These are phyloP conservation scores for Malbranchea cinnamomea DNA, from an alignment of 2,329 filamentous ascomycete species.

Conservation along the genomic window DNA sequence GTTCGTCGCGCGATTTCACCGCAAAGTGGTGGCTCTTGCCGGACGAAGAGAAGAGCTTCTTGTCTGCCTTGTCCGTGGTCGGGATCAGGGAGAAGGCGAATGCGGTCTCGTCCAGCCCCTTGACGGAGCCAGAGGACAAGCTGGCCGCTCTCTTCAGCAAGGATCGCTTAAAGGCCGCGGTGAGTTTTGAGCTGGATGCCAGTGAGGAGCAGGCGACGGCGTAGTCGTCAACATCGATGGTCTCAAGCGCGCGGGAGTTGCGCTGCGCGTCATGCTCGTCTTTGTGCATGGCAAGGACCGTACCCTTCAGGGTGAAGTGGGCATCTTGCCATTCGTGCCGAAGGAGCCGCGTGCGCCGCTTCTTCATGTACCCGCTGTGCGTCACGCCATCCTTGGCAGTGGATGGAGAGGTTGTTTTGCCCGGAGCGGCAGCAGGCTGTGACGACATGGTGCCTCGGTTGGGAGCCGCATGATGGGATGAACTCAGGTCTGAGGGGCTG, in stretches of 20 bases:
- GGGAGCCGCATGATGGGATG: constrained; percentile 3
- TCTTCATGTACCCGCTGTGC: constrained; percentile 83
- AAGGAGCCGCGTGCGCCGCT: constrained; percentile 76
- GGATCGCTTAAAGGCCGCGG: constrained; percentile 60
- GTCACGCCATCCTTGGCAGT: constrained; percentile 35
- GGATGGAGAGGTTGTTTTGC: constrained; percentile 12
- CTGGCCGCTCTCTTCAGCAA: constrained; percentile 19
- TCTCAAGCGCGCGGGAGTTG: constrained; percentile 17
- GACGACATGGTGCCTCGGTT: background rate
- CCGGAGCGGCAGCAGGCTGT: background rate
- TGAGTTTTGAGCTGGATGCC: constrained; percentile 64
- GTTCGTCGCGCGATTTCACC: constrained; percentile 69
- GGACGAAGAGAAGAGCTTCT: constrained; percentile 21
- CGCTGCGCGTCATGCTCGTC: constrained; percentile 15
- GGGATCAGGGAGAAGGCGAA: constrained; percentile 31
- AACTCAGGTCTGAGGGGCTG: constrained; percentile 15
- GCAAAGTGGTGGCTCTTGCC: constrained; percentile 90
- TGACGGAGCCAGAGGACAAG: constrained; percentile 4
- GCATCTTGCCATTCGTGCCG: constrained; percentile 89
- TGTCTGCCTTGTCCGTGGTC: constrained; percentile 31
- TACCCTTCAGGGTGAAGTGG: constrained; percentile 73
- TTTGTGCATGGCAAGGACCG: constrained; percentile 37
- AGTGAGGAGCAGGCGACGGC: constrained; percentile 32
- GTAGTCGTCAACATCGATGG: constrained; percentile 26
- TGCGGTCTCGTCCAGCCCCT: constrained; percentile 15